phyloP scores from a whole-genome alignment of 2,329 filamentous ascomycete genomes.

The Aspergillus udagawae region DNA sequence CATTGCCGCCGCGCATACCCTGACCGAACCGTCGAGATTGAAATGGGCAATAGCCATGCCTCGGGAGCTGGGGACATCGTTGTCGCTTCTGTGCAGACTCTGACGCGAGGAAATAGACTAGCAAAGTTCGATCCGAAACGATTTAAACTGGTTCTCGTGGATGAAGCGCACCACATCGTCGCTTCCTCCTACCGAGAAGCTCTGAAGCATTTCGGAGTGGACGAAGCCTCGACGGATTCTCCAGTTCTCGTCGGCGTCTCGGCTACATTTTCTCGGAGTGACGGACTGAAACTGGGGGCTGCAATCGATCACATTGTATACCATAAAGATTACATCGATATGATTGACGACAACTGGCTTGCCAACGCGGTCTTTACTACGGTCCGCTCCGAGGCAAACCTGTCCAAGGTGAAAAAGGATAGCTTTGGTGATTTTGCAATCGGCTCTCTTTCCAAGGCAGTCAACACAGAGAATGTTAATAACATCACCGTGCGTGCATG shows the following conservation, averaged over 20 bases:
- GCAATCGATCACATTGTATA: slow-evolving; percentile 96
- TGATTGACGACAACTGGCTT: slow-evolving; percentile 88
- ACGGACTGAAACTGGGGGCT: slow-evolving; percentile 74
- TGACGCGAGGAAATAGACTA: slow-evolving; percentile 73
- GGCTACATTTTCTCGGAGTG: slow-evolving; percentile 73
- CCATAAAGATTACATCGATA: slow-evolving; percentile 77
- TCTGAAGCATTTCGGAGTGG: slow-evolving; percentile 74
- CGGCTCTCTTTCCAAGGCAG: slow-evolving; percentile 69
- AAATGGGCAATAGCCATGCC: slow-evolving; percentile 78
- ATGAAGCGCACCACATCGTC: slow-evolving; percentile 96
- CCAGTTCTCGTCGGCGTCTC: slow-evolving; percentile 85
- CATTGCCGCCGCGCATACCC: slow-evolving; percentile 84
- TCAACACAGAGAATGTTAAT: slow-evolving; percentile 80
- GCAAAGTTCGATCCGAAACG: slow-evolving; percentile 70
- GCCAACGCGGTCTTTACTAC: slow-evolving; percentile 92
- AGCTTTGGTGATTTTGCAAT: slow-evolving; percentile 74
- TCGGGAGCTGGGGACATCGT: slow-evolving; percentile 86
- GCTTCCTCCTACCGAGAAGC: slow-evolving; percentile 72
- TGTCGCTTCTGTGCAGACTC: slow-evolving; percentile 82
- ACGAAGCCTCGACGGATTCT: slow-evolving; percentile 45
- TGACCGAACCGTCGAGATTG: slow-evolving; percentile 74
- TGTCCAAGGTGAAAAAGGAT: slow-evolving; percentile 64
- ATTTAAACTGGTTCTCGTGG: slow-evolving; percentile 90
- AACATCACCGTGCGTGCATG: slow-evolving; percentile 81
- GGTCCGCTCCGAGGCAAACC: slow-evolving; percentile 74